phyloP scores from a whole-genome alignment of 768 basidiomycete genomes.

The Xanthoconium purpureum region DNA sequence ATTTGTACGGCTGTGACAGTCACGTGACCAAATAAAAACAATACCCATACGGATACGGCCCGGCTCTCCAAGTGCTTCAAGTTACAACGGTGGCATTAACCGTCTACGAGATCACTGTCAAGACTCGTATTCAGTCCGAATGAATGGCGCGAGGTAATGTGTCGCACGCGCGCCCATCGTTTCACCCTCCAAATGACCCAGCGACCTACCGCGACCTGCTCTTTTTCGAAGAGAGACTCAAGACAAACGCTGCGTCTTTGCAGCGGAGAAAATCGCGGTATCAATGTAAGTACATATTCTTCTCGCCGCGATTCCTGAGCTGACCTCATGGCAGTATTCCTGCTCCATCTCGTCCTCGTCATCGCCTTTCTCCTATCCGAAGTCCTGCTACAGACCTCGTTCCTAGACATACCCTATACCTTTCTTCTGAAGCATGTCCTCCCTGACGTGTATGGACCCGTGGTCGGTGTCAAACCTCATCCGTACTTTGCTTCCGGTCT shows the following conservation, averaged over 20 bases:
- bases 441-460: slow-evolving; percentile 47
- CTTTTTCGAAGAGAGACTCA: slow-evolving; percentile 94
- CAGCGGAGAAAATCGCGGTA: slow-evolving; percentile 79
- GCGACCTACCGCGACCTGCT: slow-evolving; percentile 86
- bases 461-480: slow-evolving; percentile 47
- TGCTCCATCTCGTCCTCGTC: slow-evolving; percentile 61
- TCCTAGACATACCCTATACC: slow-evolving; percentile 64
- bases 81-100: no score
- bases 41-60: slow-evolving; percentile 7
- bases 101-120: no score
- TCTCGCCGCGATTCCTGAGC: slow-evolving; percentile 16
- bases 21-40: slow-evolving; percentile 25
- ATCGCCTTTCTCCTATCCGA: slow-evolving; percentile 74
- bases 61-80: background rate
- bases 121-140: background rate
- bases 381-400: slow-evolving; percentile 64
- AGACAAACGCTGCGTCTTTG: slow-evolving; percentile 82
- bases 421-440: slow-evolving; percentile 45
- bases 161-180: slow-evolving; percentile 35
- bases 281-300: slow-evolving; percentile 54
- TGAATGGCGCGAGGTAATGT: slow-evolving; percentile 27
- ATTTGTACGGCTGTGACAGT: slow-evolving; percentile 18
- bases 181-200: slow-evolving; percentile 66
- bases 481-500: slow-evolving; percentile 78
- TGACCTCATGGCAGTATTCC: slow-evolving; percentile 56